Evolutionary conservation across 352 stramenopile genomes (phyloP).

Genomic region (Phytophthora melonis): DNA sequence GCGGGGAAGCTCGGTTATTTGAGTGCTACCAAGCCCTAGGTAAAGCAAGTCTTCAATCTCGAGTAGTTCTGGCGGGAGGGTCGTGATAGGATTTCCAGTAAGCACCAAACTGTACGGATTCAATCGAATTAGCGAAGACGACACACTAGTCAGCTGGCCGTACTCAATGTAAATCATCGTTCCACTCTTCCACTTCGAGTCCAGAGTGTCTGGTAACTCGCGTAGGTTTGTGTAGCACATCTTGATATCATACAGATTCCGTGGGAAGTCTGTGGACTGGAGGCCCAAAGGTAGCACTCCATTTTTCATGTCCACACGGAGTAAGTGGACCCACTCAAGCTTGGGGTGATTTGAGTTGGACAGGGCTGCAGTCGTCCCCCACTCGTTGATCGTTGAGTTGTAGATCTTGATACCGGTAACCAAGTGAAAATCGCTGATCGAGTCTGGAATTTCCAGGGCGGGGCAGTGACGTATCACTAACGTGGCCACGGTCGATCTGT

Average conservation of each 20-base stretch:
- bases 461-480: neutral
- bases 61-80: constrained; percentile 34
- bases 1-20: constrained; percentile 24
- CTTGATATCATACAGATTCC: constrained; percentile 42
- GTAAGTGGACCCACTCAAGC: neutral
- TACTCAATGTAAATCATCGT: constrained; percentile 39
- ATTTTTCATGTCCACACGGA: neutral
- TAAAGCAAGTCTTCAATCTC: constrained; percentile 22
- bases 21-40: constrained; percentile 25
- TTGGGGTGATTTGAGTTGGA: neutral
- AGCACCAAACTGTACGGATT: constrained; percentile 37
- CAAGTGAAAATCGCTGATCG: neutral
- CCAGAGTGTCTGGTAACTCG: constrained; percentile 40
- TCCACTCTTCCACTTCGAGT: constrained; percentile 46
- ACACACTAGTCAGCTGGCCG: constrained; percentile 32
- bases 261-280: neutral
- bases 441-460: neutral
- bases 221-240: constrained; percentile 49
- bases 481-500: neutral
- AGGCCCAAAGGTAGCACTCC: neutral
- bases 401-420: neutral
- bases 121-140: constrained; percentile 28
- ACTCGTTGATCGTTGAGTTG: neutral
- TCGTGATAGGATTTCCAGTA: constrained; percentile 35
- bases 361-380: neutral